phyloP scores from a whole-genome alignment of 768 basidiomycete genomes.

The Cantharellus cinnabarinus region DNA sequence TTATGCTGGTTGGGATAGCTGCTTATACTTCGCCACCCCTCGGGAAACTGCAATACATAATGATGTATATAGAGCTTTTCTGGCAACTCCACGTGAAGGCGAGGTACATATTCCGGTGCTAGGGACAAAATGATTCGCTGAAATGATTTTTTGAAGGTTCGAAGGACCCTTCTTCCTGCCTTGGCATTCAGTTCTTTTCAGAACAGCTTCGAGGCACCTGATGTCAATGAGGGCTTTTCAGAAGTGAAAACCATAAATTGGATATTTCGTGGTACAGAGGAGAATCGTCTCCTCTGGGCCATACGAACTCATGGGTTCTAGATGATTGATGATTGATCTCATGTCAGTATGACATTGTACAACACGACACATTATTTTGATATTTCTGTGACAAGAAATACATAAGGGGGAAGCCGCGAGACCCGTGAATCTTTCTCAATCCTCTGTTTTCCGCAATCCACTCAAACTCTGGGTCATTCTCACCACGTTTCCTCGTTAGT shows the following conservation, averaged over 20 bases:
- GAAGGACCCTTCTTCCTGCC: not conserved
- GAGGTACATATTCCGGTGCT: not conserved
- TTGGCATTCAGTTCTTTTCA: conserved; percentile 11
- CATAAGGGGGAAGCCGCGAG: too few relatives aligned
- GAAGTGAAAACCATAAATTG: conserved; percentile 65
- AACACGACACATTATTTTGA: too few relatives aligned
- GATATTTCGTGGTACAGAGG: conserved; percentile 55
- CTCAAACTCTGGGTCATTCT: too few relatives aligned
- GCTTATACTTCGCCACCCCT: conserved; percentile 55
- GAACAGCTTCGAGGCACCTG: conserved; percentile 35
- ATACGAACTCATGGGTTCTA: conserved; percentile 28
- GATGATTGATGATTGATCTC: too few relatives aligned
- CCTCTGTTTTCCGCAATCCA: too few relatives aligned
- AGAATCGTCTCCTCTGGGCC: conserved; percentile 50
- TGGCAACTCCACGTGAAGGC: not conserved
- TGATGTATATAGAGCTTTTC: conserved; percentile 64
- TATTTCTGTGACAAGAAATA: too few relatives aligned
- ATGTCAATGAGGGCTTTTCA: conserved; percentile 45
- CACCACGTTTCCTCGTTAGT: too few relatives aligned
- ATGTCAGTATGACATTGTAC: too few relatives aligned
- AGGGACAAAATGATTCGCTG: not conserved
- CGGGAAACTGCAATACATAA: conserved; percentile 85
- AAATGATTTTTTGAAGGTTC: not conserved
- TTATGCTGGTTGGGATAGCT: conserved; percentile 22
- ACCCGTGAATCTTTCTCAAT: too few relatives aligned